Evolutionary conservation across 1,284 basidiomycete genomes (phyloP), one percentile per base, ranked within the genome.

Genomic region (Boletus chippewaensis): DNA sequence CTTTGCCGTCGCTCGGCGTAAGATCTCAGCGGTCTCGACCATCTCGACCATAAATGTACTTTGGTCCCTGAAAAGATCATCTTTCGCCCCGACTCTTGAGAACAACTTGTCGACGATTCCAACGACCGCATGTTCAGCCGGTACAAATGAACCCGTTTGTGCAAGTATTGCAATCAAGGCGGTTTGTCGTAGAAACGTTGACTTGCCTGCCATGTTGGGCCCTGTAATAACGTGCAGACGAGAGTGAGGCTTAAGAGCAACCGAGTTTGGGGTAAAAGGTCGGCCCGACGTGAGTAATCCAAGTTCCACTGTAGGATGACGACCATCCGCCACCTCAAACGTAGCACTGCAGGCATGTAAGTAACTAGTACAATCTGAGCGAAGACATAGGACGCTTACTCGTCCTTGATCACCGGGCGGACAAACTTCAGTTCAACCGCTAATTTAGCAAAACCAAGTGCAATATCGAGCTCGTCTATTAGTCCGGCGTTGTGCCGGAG

Each of bases 201-300:
- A 95, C 69, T 99, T 98, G 45, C 91, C 81, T 39, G 91, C 91
- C 92, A 97, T 97, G 63, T 98, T 98, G 0, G 95, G 95, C 0
- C 95, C 95, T 1, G 95, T 98, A 58, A 98, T 87, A 45, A 96
- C 64, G 52, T 82, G 85, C 4, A 97, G 62, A 22, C 80, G 81
- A 10, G 83, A 80, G 6, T 70, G 62, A 1, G 79, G 71, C 3
- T 74, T 70, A 65, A 96, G 76, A 18, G 71, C 57, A 13, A 93
- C 76, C 2, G 86, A 84, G 68, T 98, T 99, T 0, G 91, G 83
- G 1, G 82, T 89, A 67, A 95, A 97, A 8, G 77, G 72, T 34
- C 91, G 82, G 16, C 88, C 84, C 0, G 80, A 75, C 0, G 78
- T 77, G 36, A 93, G 73, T 2, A 99, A 77, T 2, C 93, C 93